Percentiles rank a stretch among this genome's conserved stretches.
These are phyloP conservation scores for Volvox carteri DNA, from an alignment of 163 green algal genomes.

Conservation along the genomic window DNA sequence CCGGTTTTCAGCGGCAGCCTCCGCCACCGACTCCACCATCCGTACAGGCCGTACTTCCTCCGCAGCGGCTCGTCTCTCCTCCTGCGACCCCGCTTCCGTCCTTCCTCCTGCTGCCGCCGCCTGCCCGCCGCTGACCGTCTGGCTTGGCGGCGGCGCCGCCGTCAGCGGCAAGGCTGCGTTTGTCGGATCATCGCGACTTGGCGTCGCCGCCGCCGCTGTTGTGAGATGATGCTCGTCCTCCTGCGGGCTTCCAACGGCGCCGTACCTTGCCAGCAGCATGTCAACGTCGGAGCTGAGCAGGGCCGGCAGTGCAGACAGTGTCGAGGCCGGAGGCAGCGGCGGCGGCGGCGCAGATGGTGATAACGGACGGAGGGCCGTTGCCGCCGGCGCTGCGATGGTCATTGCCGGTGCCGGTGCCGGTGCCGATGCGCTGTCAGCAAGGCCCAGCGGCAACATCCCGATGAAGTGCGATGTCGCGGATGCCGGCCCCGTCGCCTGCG, in stretches of 20 bases:
- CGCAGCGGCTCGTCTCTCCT: too few relatives aligned
- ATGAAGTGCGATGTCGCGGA: background rate
- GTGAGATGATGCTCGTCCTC: background rate
- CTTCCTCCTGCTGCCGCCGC: too few relatives aligned
- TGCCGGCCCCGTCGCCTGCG: background rate
- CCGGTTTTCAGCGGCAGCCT: too few relatives aligned
- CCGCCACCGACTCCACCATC: background rate
- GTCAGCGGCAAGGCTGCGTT: too few relatives aligned
- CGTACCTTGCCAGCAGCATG: slow-evolving; percentile 1
- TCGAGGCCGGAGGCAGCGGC: background rate
- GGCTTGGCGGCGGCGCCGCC: too few relatives aligned
- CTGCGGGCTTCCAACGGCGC: background rate
- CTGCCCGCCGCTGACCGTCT: too few relatives aligned
- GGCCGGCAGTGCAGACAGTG: background rate
- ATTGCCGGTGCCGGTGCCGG: background rate
- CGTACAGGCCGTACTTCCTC: background rate
- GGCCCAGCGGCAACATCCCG: background rate
- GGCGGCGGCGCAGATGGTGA: background rate
- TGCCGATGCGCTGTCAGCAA: background rate
- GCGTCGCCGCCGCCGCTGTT: too few relatives aligned
- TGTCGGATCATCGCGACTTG: too few relatives aligned
- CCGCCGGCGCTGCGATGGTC: background rate
- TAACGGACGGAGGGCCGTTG: background rate
- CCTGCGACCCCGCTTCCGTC: too few relatives aligned
- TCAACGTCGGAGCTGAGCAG: background rate